phyloP scores from a whole-genome alignment of 495 filamentous ascomycete species.

The Aspergillus biplanus region DNA sequence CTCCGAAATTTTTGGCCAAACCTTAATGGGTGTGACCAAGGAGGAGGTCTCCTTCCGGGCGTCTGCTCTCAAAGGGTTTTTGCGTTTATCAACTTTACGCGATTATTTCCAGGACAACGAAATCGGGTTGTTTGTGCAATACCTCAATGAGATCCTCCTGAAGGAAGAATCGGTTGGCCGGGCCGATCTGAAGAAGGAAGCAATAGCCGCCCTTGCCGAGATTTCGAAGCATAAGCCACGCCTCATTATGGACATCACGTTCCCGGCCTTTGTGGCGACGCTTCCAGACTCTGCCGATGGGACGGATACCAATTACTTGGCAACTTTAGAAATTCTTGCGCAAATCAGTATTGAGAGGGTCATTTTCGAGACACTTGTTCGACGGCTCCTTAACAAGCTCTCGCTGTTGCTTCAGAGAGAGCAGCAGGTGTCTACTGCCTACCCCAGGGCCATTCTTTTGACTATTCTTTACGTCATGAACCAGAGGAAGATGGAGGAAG shows the following conservation, averaged over 20 bases:
- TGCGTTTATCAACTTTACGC: conserved; percentile 57
- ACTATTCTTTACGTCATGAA: conserved; percentile 69
- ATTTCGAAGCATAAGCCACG: conserved; percentile 68
- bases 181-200: conserved; percentile 62
- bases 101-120: conserved; percentile 65
- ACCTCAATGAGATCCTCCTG: conserved; percentile 67
- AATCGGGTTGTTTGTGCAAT: conserved; percentile 65
- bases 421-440: conserved; percentile 50
- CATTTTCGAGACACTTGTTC: conserved; percentile 70
- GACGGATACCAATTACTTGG: conserved; percentile 48
- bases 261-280: conserved; percentile 73
- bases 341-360: conserved; percentile 66
- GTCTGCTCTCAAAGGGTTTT: conserved; percentile 61
- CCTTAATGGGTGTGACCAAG: conserved; percentile 61
- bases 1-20: conserved; percentile 62
- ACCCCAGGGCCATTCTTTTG: conserved; percentile 62
- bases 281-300: conserved; percentile 62
- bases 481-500: conserved; percentile 52
- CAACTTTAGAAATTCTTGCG: conserved; percentile 68
- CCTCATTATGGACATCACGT: conserved; percentile 71
- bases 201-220: conserved; percentile 64
- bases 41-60: conserved; percentile 70
- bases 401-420: conserved; percentile 59
- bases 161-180: conserved; percentile 59
- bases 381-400: conserved; percentile 69